phyloP scores from a whole-genome alignment of 495 filamentous ascomycete species.

The Talaromyces borbonicus region DNA sequence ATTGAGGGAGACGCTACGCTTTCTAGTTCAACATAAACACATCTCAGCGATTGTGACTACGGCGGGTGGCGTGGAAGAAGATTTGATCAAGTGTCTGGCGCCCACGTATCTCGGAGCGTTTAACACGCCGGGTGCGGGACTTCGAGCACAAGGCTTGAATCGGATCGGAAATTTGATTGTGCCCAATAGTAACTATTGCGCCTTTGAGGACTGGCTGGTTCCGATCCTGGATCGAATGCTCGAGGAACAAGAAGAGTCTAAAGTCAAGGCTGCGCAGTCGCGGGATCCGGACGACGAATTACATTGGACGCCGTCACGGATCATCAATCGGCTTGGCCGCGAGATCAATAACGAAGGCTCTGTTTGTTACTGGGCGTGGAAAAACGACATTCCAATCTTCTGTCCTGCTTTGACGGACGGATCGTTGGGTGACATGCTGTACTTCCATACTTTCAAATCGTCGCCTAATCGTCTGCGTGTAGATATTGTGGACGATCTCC shows the following conservation, averaged over 20 bases:
- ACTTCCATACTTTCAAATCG: constrained; percentile 87
- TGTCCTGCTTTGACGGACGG: constrained; percentile 94
- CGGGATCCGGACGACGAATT: constrained; percentile 56
- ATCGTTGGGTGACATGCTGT: constrained; percentile 91
- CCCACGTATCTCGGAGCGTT: constrained; percentile 90
- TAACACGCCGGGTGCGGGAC: constrained; percentile 56
- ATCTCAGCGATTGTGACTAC: constrained; percentile 90
- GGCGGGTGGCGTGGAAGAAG: constrained; percentile 94
- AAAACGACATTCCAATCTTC: constrained; percentile 92
- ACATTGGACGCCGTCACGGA: constrained; percentile 82
- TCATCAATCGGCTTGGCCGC: constrained; percentile 75
- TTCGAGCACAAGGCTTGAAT: constrained; percentile 79
- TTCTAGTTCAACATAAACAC: constrained; percentile 82
- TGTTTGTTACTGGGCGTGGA: constrained; percentile 89
- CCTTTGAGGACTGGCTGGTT: constrained; percentile 94
- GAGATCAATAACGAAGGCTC: constrained; percentile 86
- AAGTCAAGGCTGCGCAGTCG: constrained; percentile 29
- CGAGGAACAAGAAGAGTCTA: constrained; percentile 76
- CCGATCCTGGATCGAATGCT: constrained; percentile 88
- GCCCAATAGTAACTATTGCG: constrained; percentile 92
- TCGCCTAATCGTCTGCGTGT: constrained; percentile 68
- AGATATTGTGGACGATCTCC: constrained; percentile 84
- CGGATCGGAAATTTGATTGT: constrained; percentile 95
- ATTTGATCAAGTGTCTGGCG: constrained; percentile 94
- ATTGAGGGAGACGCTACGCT: constrained; percentile 81